phyloP scores from a whole-genome alignment of 1,139 yeast species.

The Candida sojae region DNA sequence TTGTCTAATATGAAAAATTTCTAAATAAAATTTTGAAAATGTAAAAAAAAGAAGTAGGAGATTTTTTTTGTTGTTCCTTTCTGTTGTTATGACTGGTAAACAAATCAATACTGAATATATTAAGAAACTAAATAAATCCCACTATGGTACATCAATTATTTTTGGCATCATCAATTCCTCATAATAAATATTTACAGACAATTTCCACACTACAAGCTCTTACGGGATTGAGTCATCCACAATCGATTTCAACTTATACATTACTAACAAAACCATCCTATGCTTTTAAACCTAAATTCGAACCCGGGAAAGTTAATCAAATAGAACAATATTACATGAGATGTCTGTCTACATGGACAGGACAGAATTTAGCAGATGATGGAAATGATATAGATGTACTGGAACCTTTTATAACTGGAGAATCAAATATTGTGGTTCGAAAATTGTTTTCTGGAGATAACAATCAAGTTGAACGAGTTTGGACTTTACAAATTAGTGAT shows the following conservation, averaged over 20 bases:
- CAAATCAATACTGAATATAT: too few species aligned
- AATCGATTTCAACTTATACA: constrained; percentile 45
- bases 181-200: constrained; percentile 42
- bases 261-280: constrained; percentile 44
- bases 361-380: constrained; percentile 22
- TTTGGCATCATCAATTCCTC: constrained; percentile 44
- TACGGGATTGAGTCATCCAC: constrained; percentile 43
- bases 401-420: constrained; percentile 24
- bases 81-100: background rate
- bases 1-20: background rate
- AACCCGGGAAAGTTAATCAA: constrained; percentile 53
- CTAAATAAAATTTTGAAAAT: background rate
- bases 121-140: background rate
- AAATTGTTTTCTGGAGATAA: constrained; percentile 33
- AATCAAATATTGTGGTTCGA: constrained; percentile 21
- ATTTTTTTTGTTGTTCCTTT: background rate
- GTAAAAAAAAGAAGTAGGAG: too few species aligned
- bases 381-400: constrained; percentile 31
- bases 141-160: constrained; percentile 47
- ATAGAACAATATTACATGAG: constrained; percentile 50
- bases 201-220: constrained; percentile 47
- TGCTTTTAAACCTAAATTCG: constrained; percentile 47
- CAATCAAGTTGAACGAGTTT: constrained; percentile 34
- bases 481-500: constrained; percentile 75
- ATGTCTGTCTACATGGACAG: constrained; percentile 47